phyloP scores from a whole-genome alignment of 352 stramenopile genomes.

The Blastocystis sp. region DNA sequence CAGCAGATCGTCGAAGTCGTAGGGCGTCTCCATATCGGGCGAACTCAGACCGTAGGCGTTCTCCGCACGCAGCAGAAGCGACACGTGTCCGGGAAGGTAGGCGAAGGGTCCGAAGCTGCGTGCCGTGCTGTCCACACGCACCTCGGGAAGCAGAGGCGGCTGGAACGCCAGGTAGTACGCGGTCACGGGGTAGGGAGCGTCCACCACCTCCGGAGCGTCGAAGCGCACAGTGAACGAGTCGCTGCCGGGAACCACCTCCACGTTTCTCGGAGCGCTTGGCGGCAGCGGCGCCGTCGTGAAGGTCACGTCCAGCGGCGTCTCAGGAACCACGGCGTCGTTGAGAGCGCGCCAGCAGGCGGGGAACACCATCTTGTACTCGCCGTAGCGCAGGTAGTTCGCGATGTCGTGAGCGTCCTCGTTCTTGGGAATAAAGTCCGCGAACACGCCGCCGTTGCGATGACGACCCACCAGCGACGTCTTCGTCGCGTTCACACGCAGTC shows the following conservation, averaged over 20 bases:
- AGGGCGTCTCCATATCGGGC: constrained; percentile 15
- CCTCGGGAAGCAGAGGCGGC: constrained; percentile 30
- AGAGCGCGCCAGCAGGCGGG: constrained; percentile 16
- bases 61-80: constrained; percentile 22
- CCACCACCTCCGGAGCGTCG: constrained; percentile 1
- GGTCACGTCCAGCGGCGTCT: constrained; percentile 11
- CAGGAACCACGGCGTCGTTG: constrained; percentile 8
- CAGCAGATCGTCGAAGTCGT: constrained; percentile 28
- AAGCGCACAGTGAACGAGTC: constrained; percentile 7
- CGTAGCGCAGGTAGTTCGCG: constrained; percentile 40
- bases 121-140: background rate
- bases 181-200: constrained; percentile 12
- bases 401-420: background rate
- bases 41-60: constrained; percentile 44
- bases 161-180: constrained; percentile 45
- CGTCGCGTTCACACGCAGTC: background rate
- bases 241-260: background rate
- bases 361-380: constrained; percentile 46
- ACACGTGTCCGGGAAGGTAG: constrained; percentile 9
- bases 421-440: constrained; percentile 13
- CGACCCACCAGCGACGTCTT: constrained; percentile 4
- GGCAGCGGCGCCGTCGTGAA: constrained; percentile 25
- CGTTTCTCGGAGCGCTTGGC: background rate
- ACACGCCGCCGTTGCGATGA: constrained; percentile 19
- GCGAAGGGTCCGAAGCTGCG: background rate